Percentiles rank a stretch among this genome's conserved stretches.
Evolutionary conservation across 306 rosid genomes (phyloP).

Genomic region (Cyclanthera cordifolia): DNA sequence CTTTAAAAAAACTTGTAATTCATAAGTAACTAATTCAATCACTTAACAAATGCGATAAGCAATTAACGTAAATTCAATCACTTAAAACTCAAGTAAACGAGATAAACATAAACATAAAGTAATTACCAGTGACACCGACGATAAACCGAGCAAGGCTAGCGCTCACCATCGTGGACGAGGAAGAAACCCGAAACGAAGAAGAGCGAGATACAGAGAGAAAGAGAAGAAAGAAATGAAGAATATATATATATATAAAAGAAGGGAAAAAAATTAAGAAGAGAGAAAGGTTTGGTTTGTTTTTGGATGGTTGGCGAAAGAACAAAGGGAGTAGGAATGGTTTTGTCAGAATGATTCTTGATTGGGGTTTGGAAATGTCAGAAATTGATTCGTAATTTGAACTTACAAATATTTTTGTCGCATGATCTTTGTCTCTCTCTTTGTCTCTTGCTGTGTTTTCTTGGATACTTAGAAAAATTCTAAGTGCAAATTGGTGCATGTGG

Average conservation of each 20-base stretch:
- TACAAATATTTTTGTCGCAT: not conserved
- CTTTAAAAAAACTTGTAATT: no score
- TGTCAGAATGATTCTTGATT: slow-evolving; percentile 6
- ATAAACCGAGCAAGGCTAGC: not conserved
- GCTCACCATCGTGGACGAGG: not conserved
- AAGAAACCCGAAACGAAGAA: not conserved
- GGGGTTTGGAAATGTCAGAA: not conserved
- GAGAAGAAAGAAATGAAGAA: not conserved
- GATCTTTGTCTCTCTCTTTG: not conserved
- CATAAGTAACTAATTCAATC: not conserved
- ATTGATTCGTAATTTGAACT: not conserved
- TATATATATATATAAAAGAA: no score
- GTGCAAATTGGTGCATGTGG: no score
- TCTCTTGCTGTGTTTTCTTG: not conserved
- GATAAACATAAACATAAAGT: not conserved
- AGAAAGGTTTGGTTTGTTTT: not conserved
- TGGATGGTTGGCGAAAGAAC: not conserved
- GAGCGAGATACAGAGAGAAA: not conserved
- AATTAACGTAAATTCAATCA: not conserved
- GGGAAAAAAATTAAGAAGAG: not conserved
- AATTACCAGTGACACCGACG: not conserved
- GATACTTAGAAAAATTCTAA: not conserved
- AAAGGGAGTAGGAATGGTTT: not conserved
- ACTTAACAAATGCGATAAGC: not conserved
- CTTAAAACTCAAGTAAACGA: not conserved